Base-by-base conservation (phyloP, 148 eudicot species). In the Vaccinium macrocarpon region DNA sequence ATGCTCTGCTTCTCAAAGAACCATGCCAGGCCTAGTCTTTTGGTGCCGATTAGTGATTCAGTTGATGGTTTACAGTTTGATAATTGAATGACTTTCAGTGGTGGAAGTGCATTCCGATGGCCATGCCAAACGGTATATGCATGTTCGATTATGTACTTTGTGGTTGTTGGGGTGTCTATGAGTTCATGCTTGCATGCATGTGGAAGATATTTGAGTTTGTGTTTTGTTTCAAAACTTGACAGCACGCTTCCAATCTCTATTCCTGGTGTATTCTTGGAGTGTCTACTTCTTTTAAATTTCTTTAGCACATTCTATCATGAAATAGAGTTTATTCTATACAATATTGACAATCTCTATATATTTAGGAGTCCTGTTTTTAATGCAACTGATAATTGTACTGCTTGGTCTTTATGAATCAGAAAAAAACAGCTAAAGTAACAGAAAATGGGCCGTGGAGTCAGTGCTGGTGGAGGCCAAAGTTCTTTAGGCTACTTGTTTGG, bases 401-500 rank as follows among this genome's bases (percentile, higher is more conserved):
- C 42, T 48, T 81, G 74, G 56, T 5, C 23, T 21, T 81, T 27
- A 8, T 35, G 21, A 73, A 79, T 49, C 21, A 32, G 7, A 75
- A 21, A 75, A 48, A 83, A 49, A 15, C 18, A 23, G 15, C 73
- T 27, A 4, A 86, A 52, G 3, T 19, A 64, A 42, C 35, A 72
- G 73, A 85, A 79, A 80, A 85, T 88, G 90, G 88, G 90, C 35
- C 85, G 90, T 48, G 89, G 89, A 83, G 89, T 85, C 23, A 88
- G 89, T 27, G 87, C 87, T 61, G 89, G 89, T 49, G 89, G 89
- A 51, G 89, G 89, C 5, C 87, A 88, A 70, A 88, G 89, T 76
- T 88, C 89, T 42, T 79, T 88, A 82, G 89, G 89, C 2, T 88
- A 88, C 82, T 87, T 88, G 75, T 88, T 88, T 61, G 89, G 89